These are phyloP conservation scores for Chondrostereum purpureum DNA, from an alignment of 1,284 basidiomycete species.

Conservation along the genomic window DNA sequence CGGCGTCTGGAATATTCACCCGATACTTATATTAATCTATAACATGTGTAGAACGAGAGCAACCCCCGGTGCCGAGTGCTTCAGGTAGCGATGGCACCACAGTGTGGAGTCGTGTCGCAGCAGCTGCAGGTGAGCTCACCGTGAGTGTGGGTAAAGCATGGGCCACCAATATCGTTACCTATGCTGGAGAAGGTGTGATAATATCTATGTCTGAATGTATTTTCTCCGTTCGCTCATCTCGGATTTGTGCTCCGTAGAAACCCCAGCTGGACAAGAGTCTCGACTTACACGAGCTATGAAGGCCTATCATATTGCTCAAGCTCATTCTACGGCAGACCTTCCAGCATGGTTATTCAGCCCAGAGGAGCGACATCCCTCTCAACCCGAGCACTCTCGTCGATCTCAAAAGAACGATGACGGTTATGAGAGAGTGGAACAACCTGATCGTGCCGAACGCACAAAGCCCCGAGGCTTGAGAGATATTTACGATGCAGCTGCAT, in stretches of 20 bases:
- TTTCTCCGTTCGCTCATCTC: not conserved
- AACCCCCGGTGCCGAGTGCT: constrained; percentile 4
- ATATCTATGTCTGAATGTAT: constrained; percentile 1
- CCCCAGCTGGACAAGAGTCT: constrained; percentile 52
- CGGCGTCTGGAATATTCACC: not conserved
- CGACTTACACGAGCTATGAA: constrained; percentile 60
- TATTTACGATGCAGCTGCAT: constrained; percentile 28
- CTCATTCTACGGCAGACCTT: constrained; percentile 50
- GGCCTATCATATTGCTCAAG: constrained; percentile 58
- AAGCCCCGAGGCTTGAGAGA: constrained; percentile 27
- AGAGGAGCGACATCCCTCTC: constrained; percentile 33
- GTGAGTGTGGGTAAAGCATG: constrained; percentile 54
- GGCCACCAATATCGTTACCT: constrained; percentile 35
- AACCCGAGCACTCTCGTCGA: constrained; percentile 7
- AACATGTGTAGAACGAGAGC: not conserved
- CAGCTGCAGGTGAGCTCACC: constrained; percentile 46
- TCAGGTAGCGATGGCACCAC: constrained; percentile 33
- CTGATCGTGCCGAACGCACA: constrained; percentile 6
- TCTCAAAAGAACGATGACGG: constrained; percentile 10
- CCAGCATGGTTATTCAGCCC: constrained; percentile 63
- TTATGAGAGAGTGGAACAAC: constrained; percentile 6
- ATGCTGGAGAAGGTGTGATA: constrained; percentile 44
- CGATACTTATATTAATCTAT: not conserved
- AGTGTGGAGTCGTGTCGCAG: constrained; percentile 51
- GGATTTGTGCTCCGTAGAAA: constrained; percentile 28